Evolutionary conservation across 139 green algal genomes (phyloP).

Genomic region (Chlamydomonas schloesseri): DNA sequence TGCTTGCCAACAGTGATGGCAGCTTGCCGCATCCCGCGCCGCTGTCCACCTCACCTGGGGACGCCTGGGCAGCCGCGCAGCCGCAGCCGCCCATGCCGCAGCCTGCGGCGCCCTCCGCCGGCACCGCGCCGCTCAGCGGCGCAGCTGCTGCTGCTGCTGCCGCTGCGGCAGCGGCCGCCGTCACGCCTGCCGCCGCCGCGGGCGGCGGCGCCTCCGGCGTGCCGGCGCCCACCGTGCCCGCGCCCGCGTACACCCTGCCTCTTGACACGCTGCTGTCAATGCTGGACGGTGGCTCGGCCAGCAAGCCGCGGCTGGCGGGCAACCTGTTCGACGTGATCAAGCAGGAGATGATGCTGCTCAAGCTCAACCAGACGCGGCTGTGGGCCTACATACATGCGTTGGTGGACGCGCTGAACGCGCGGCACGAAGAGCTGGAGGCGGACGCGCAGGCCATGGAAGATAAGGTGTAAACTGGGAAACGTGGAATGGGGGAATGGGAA

Average conservation of each 20-base stretch:
- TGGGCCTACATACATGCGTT: conserved; percentile 29
- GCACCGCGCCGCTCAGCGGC: too few relatives aligned
- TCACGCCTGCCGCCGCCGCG: too few relatives aligned
- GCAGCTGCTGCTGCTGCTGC: too few relatives aligned
- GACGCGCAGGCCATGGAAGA: conserved; percentile 13
- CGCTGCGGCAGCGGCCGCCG: too few relatives aligned
- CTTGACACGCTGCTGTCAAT: conserved; percentile 42
- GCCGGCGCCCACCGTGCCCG: too few relatives aligned
- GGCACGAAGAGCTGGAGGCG: conserved; percentile 35
- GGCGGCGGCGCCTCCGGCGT: not conserved
- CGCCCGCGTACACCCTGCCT: too few relatives aligned
- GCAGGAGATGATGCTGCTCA: conserved; percentile 54
- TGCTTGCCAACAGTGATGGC: too few relatives aligned
- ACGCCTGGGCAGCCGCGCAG: too few relatives aligned
- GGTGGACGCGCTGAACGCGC: conserved; percentile 33
- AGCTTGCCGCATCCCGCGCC: too few relatives aligned
- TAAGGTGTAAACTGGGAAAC: not conserved
- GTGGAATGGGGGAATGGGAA: not conserved
- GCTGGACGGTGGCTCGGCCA: conserved; percentile 48
- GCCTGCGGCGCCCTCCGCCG: too few relatives aligned
- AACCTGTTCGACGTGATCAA: conserved; percentile 69
- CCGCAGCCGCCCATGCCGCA: too few relatives aligned
- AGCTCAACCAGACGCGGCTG: conserved; percentile 45
- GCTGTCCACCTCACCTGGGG: too few relatives aligned
- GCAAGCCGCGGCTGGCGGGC: conserved; percentile 50